A percentile compares a stretch with the other conserved stretches of the same genome.
Evolutionary conservation across 1,139 yeast species (phyloP).

Genomic region (Torulaspora globosa): DNA sequence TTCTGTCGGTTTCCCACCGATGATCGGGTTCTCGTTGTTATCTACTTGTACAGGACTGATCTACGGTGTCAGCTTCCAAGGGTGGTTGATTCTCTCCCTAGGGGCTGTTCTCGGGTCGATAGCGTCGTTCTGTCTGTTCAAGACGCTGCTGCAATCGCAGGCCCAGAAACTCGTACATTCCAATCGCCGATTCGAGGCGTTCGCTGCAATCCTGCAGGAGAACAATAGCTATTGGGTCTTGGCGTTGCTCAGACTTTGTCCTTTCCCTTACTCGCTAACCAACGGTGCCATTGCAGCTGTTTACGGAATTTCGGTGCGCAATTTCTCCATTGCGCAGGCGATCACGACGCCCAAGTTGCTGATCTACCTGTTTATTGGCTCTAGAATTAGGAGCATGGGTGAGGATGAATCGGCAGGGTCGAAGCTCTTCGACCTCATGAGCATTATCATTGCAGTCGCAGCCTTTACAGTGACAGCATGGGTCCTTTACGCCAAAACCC

Average conservation of each 20-base stretch:
- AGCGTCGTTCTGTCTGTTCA: constrained; percentile 62
- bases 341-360: constrained; percentile 78
- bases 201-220: constrained; percentile 69
- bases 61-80: constrained; percentile 68
- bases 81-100: constrained; percentile 71
- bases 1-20: constrained; percentile 74
- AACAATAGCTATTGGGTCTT: constrained; percentile 63
- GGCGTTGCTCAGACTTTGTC: constrained; percentile 75
- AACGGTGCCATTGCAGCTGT: constrained; percentile 90
- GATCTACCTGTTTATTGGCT: constrained; percentile 76
- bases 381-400: constrained; percentile 68
- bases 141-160: constrained; percentile 53
- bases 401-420: constrained; percentile 50
- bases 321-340: constrained; percentile 67
- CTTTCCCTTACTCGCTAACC: constrained; percentile 86
- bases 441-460: constrained; percentile 55
- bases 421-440: constrained; percentile 56
- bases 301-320: constrained; percentile 60
- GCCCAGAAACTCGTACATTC: constrained; percentile 51
- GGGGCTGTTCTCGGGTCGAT: constrained; percentile 75
- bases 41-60: constrained; percentile 73
- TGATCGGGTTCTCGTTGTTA: constrained; percentile 74
- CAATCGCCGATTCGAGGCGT: constrained; percentile 67
- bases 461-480: constrained; percentile 65
- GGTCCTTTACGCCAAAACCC: constrained; percentile 60